phyloP scores from a whole-genome alignment of 129 eudicot genomes.

The Centaurea solstitialis region DNA sequence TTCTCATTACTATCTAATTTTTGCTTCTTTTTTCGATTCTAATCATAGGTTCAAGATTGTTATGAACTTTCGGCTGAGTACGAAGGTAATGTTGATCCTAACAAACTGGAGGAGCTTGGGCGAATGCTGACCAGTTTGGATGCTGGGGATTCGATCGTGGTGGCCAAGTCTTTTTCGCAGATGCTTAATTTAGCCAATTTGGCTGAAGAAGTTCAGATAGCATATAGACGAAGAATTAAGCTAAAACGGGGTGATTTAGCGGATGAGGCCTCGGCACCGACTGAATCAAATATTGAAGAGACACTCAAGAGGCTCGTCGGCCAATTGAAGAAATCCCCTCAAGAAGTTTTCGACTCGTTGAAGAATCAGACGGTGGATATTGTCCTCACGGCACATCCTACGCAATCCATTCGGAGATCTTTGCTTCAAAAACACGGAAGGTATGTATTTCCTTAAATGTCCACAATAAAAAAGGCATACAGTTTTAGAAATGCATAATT shows the following conservation, averaged over 20 bases:
- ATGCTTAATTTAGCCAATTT: conserved; percentile 81
- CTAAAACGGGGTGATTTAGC: conserved; percentile 64
- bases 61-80: conserved; percentile 83
- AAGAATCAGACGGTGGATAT: conserved; percentile 87
- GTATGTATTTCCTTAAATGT: conserved; percentile 40
- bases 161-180: conserved; percentile 69
- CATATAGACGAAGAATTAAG: conserved; percentile 65
- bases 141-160: conserved; percentile 78
- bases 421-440: conserved; percentile 87
- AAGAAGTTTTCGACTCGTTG: conserved; percentile 70
- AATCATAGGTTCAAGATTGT: conserved; percentile 69
- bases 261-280: conserved; percentile 74
- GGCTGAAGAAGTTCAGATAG: conserved; percentile 86
- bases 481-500: not conserved
- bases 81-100: conserved; percentile 54
- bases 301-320: conserved; percentile 69
- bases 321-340: conserved; percentile 63
- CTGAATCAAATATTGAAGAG: conserved; percentile 80
- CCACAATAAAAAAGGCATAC: not conserved
- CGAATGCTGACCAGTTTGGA: conserved; percentile 69
- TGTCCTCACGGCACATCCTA: conserved; percentile 85
- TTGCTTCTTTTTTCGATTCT: not conserved
- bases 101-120: conserved; percentile 79
- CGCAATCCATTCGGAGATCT: conserved; percentile 82
- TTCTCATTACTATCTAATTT: not conserved